phyloP scores from a whole-genome alignment of 2,329 filamentous ascomycete species.

The Fusarium sarcochroum region DNA sequence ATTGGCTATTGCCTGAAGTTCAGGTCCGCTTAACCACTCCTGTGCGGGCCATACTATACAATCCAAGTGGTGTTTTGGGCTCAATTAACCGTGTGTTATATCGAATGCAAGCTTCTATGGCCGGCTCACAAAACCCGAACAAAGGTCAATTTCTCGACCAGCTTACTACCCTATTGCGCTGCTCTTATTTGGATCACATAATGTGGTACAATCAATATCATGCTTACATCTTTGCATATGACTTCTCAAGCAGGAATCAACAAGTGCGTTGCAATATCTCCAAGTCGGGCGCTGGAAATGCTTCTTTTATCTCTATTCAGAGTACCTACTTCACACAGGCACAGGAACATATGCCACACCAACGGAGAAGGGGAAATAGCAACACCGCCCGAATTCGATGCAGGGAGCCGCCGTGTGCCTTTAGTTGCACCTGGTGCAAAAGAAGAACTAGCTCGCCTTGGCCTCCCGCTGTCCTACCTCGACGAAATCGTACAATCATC shows the following conservation, averaged over 20 bases:
- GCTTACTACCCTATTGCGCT: not conserved
- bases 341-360: constrained; percentile 38
- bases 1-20: constrained; percentile 21
- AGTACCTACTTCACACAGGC: constrained; percentile 28
- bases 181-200: not conserved
- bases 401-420: constrained; percentile 47
- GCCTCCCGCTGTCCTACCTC: constrained; percentile 47
- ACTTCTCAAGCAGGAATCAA: not conserved
- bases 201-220: not conserved
- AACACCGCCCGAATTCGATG: constrained; percentile 48
- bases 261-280: not conserved
- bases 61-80: constrained; percentile 1
- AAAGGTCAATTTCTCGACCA: not conserved
- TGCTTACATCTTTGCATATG: constrained; percentile 3
- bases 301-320: not conserved
- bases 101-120: not conserved
- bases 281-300: not conserved
- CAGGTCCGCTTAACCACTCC: constrained; percentile 18
- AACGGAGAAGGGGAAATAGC: constrained; percentile 38
- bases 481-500: constrained; percentile 49
- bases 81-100: constrained; percentile 6
- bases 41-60: constrained; percentile 4
- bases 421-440: constrained; percentile 41
- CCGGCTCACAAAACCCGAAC: not conserved
- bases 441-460: constrained; percentile 47